These are phyloP conservation scores for Fusarium palustre DNA, from an alignment of 2,329 filamentous ascomycete genomes.

Conservation along the genomic window DNA sequence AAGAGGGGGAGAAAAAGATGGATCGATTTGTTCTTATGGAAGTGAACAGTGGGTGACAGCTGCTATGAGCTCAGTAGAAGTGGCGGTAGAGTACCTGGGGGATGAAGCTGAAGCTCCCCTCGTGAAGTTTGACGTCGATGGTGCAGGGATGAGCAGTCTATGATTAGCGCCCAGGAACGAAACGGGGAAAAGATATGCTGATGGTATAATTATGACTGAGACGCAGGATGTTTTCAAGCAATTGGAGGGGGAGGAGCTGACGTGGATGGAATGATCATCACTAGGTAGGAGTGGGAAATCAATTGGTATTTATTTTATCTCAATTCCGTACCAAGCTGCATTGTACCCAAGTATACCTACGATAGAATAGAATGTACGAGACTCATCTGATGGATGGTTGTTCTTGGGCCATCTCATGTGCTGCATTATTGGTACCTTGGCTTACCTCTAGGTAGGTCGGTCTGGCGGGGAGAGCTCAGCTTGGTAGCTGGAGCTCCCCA, in stretches of 20 bases:
- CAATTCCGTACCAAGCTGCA: not conserved
- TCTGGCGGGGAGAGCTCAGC: not conserved
- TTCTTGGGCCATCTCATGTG: not conserved
- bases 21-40: conserved; percentile 21
- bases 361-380: not conserved
- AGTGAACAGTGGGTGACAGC: conserved; percentile 22
- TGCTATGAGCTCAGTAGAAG: conserved; percentile 20
- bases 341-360: not conserved
- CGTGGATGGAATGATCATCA: not conserved
- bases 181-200: conserved; percentile 38
- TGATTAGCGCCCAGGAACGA: conserved; percentile 31
- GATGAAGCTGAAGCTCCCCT: conserved; percentile 30
- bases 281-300: conserved; percentile 1
- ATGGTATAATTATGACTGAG: conserved; percentile 15
- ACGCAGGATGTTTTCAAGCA: not conserved
- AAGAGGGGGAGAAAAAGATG: not conserved
- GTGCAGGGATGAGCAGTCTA: conserved; percentile 30
- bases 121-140: conserved; percentile 35
- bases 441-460: not conserved
- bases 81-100: conserved; percentile 23
- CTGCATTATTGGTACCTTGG: not conserved
- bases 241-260: conserved; percentile 7
- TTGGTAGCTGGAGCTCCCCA: conserved; percentile 6
- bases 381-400: not conserved
- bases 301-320: conserved; percentile 13